phyloP scores from a whole-genome alignment of 768 basidiomycete genomes.

The Mrakia gelida region DNA sequence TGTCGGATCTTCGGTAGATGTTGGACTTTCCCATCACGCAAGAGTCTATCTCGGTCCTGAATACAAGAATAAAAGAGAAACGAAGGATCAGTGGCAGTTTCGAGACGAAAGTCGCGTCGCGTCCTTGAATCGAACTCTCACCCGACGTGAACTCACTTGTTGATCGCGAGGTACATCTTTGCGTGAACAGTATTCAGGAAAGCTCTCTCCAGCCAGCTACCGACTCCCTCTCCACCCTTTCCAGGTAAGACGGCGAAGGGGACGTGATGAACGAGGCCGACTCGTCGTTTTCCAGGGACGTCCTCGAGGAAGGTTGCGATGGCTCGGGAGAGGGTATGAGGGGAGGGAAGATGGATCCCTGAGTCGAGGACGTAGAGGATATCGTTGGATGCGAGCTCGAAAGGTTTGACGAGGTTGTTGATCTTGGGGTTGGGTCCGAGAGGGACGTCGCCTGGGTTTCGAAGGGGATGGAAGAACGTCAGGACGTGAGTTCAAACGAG shows the following conservation, averaged over 20 bases:
- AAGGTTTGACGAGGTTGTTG: constrained; percentile 87
- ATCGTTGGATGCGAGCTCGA: constrained; percentile 72
- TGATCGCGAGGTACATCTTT: constrained; percentile 92
- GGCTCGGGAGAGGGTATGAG: constrained; percentile 74
- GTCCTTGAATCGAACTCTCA: constrained; percentile 24
- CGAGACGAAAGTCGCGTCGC: neutral
- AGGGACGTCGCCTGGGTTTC: constrained; percentile 61
- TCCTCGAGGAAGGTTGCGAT: constrained; percentile 60
- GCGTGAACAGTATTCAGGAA: constrained; percentile 97
- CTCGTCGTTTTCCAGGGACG: constrained; percentile 44
- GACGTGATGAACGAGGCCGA: constrained; percentile 91
- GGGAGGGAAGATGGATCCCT: constrained; percentile 69
- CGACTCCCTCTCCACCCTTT: constrained; percentile 51
- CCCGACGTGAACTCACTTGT: constrained; percentile 17
- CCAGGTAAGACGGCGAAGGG: constrained; percentile 77
- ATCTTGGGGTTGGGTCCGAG: constrained; percentile 96
- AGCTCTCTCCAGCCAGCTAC: constrained; percentile 81
- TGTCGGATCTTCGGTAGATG: constrained; percentile 81
- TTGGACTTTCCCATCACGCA: constrained; percentile 98
- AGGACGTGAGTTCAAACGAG: neutral
- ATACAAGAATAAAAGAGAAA: constrained; percentile 40
- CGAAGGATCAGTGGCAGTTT: too few relatives aligned
- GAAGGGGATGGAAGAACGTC: neutral
- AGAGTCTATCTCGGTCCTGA: constrained; percentile 79
- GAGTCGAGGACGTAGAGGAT: constrained; percentile 97